phyloP scores from a whole-genome alignment of 2,329 filamentous ascomycete genomes.

The Claviceps africana region DNA sequence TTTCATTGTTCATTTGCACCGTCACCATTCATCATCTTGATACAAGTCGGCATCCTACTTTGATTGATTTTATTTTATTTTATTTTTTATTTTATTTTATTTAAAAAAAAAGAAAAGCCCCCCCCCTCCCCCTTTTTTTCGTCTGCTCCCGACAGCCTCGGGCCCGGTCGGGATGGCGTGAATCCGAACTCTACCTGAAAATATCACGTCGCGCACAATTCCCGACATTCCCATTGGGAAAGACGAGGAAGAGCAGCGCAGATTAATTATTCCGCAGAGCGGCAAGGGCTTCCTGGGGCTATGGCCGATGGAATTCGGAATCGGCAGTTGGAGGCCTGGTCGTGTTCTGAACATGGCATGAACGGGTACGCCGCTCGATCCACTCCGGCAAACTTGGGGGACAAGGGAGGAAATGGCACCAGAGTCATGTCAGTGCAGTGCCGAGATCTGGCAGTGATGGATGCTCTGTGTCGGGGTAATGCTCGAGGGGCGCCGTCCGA shows the following conservation, averaged over 20 bases:
- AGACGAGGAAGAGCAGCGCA: background rate
- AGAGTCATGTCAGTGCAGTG: background rate
- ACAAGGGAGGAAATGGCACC: background rate
- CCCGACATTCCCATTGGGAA: background rate
- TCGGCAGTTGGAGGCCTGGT: background rate
- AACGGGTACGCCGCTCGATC: background rate
- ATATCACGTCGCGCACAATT: background rate
- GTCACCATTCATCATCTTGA: background rate
- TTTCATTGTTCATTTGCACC: background rate
- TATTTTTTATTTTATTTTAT: no score
- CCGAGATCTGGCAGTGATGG: conserved; percentile 2
- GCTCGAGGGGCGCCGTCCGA: no score
- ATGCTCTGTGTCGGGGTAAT: no score
- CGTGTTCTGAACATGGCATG: background rate
- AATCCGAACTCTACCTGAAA: no score
- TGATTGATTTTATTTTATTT: no score
- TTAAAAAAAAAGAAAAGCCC: no score
- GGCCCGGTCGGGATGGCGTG: no score
- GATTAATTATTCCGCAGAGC: no score
- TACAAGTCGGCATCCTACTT: no score
- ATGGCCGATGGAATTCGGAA: background rate
- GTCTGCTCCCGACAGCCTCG: no score
- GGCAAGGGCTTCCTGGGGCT: background rate
- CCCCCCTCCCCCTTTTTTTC: no score
- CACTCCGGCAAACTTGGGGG: background rate